A percentile compares a stretch with the other conserved stretches of the same genome.
Evolutionary conservation across 768 basidiomycete species (phyloP).

Genomic region (Phylloporus rhodoxanthus): DNA sequence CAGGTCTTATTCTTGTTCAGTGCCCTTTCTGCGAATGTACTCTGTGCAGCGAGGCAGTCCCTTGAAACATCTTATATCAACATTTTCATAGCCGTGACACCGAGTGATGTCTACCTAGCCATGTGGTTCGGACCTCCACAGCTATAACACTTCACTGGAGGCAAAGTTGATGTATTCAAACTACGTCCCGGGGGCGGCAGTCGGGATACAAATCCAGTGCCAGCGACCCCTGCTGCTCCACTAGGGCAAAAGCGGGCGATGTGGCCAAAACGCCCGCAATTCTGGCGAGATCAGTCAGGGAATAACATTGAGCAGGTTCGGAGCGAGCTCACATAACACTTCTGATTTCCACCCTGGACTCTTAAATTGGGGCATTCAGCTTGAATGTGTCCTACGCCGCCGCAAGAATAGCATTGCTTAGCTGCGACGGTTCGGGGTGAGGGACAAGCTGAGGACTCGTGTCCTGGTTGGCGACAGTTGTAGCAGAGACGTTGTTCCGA

Average conservation of each 20-base stretch:
- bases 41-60: conserved; percentile 77
- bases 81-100: conserved; percentile 1
- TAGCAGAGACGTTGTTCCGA: conserved; percentile 88
- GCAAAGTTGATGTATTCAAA: conserved; percentile 69
- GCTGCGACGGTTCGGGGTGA: conserved; percentile 75
- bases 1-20: conserved; percentile 71
- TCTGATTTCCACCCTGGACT: conserved; percentile 61
- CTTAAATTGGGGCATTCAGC: conserved; percentile 82
- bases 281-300: conserved; percentile 36
- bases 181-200: conserved; percentile 69
- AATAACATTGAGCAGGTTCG: conserved; percentile 1
- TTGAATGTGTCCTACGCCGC: conserved; percentile 86
- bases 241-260: conserved; percentile 73
- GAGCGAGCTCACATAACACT: conserved; percentile 67
- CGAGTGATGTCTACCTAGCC: conserved; percentile 48
- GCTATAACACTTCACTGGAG: conserved; percentile 83
- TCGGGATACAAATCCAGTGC: conserved; percentile 54
- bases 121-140: conserved; percentile 88
- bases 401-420: conserved; percentile 91
- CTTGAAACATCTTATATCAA: conserved; percentile 32
- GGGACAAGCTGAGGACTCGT: conserved; percentile 85
- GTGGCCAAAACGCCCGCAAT: conserved; percentile 78
- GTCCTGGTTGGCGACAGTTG: conserved; percentile 92
- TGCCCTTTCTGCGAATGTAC: conserved; percentile 43
- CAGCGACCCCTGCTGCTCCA: conserved; percentile 34